Evolutionary conservation across 2,329 filamentous ascomycete species (phyloP), one percentile per base, ranked within the genome.

Genomic region (Escovopsis sp.): DNA sequence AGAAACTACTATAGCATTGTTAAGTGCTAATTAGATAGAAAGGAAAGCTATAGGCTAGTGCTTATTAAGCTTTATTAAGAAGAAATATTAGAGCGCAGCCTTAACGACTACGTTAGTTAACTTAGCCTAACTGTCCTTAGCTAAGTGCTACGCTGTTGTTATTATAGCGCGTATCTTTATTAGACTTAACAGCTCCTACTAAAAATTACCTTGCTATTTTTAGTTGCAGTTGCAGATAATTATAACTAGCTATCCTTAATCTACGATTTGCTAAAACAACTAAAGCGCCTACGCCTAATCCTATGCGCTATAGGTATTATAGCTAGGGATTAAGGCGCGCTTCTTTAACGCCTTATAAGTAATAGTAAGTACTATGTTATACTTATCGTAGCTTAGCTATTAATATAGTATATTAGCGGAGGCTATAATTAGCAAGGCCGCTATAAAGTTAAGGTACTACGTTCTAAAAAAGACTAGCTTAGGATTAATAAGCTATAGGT

Each of bases 151-250:
- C 4, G 16, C 16, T 23, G 25, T 33, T 5, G 21, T 33, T 23
- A 33, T 33, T 23, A 23, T 12, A 23, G 6, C 23, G 21, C 9
- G 9, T 23, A n/a, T 23, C 11, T 33, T 23, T 23, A 23, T 21
- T 8, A 21, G 25, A 21, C 4, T 21, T n/a, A 33, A 28, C 13
- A 28, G 4, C 11, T 28, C 12, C 25, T 33, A 14, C 25, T 33
- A 14, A 33, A 33, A 23, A n/a, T 17, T 33, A 33, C 21, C n/a
- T 33, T n/a, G 9, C n/a, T 33, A 33, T 23, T 15, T 33, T n/a
- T 23, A 33, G n/a, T 33, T 11, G 5, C n/a, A 33, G 13, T 33
- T 33, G 11, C 23, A 33, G 13, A 33, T 33, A 21, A 33, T 23
- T 23, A 14, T 33, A 33, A 23, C 5, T 23, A 5, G 12, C 7